Base-by-base conservation (phyloP, 352 stramenopile species). In the Hyaloperonospora arabidopsidis region DNA sequence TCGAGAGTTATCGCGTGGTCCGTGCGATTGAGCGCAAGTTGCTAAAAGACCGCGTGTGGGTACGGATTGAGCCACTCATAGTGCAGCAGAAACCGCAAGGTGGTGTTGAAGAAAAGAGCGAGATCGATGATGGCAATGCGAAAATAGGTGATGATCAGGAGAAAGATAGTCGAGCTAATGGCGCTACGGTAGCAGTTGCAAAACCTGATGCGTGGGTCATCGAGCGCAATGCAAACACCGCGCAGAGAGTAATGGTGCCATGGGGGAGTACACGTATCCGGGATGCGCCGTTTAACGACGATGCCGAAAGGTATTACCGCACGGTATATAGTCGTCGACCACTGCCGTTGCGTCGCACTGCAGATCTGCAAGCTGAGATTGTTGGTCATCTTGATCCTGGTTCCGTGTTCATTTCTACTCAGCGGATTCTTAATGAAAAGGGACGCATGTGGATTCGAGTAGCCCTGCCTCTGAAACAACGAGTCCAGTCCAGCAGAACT, bases 31-130 rank as follows among this genome's bases (percentile, higher is more conserved):
- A 87, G 41, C 72, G 80, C 11, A 88, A 86, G 39, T 61, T 88
- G 15, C 64, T 90, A 13, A 86, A 90, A 54, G 77, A 90, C 49
- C 76, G 82, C 4, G 65, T 88, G 14, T 90, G 80, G 80, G 49
- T 90, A 13, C 73, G 68, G 12, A 79, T 84, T 32, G 49, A 69
- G 28, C 47, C 60, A 23, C 38, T 61, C 35, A 59, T 63, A 23
- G 54, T 36, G 4, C 32, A 34, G 8, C 41, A 52, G 21, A 46
- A 57, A 12, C 15, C 58, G 41, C 36, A 63, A 18, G 36, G 58
- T 41, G 18, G 5, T 1, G 44, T 49, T 13, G 61, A 65, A 25
- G 43, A 61, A 4, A 15, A 61, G 4, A 49, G 17, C 25, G 44
- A n/a, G 15, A 21, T 38, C 5, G 52, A 70, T 25, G 19, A 43